phyloP scores from a whole-genome alignment of 1,284 basidiomycete species.

The Anthracocystis panici-leucophaei region DNA sequence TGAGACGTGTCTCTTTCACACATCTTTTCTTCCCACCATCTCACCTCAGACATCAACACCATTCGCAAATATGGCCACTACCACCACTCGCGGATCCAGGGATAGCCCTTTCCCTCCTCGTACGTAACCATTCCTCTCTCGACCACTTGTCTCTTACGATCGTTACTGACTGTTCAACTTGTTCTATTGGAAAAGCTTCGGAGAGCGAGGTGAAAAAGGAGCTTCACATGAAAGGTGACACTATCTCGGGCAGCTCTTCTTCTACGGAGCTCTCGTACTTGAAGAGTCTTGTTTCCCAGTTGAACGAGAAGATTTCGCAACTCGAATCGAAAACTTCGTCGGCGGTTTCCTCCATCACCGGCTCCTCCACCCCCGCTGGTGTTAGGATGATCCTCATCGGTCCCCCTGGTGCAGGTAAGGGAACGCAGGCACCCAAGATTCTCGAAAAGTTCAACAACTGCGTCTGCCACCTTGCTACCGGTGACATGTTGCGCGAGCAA shows the following conservation, averaged over 20 bases:
- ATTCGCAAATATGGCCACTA: slow-evolving; percentile 40
- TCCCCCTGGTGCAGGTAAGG: slow-evolving; percentile 98
- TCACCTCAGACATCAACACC: slow-evolving; percentile 2
- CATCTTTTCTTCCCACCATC: slow-evolving; percentile 4
- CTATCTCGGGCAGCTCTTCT: slow-evolving; percentile 26
- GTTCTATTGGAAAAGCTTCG: slow-evolving; percentile 10
- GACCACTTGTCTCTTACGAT: no score
- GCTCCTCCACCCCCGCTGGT: slow-evolving; percentile 37
- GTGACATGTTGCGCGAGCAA: slow-evolving; percentile 97
- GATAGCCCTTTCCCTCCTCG: slow-evolving; percentile 52
- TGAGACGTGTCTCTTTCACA: neutral
- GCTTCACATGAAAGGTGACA: slow-evolving; percentile 46
- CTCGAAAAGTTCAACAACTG: slow-evolving; percentile 83
- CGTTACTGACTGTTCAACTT: slow-evolving; percentile 11
- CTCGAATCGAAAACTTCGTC: slow-evolving; percentile 54
- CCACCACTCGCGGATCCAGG: slow-evolving; percentile 51
- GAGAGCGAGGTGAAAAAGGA: slow-evolving; percentile 47
- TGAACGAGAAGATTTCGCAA: slow-evolving; percentile 63
- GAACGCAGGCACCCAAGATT: slow-evolving; percentile 95
- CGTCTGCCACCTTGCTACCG: slow-evolving; percentile 96
- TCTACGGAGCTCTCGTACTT: slow-evolving; percentile 64
- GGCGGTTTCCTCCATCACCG: slow-evolving; percentile 33
- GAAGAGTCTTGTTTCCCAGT: slow-evolving; percentile 65
- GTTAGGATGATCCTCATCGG: slow-evolving; percentile 89
- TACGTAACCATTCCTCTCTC: no score